phyloP scores from a whole-genome alignment of 208 protist genomes.

The Wallacemonas sp. region DNA sequence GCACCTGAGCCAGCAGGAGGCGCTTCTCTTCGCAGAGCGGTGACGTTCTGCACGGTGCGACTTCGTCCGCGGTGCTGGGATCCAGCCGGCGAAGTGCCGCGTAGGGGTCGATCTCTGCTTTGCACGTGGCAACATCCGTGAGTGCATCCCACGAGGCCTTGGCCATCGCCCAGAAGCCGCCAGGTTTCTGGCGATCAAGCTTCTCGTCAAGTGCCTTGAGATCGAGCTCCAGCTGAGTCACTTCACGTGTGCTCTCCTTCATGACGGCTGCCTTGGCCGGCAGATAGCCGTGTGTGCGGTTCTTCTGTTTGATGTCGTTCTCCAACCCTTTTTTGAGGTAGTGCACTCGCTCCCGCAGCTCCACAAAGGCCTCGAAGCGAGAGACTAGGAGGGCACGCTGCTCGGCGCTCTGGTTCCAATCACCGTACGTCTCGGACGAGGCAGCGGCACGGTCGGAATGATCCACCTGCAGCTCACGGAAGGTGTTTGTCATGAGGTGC shows the following conservation, averaged over 20 bases:
- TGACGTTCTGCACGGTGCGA: slow-evolving; percentile 48
- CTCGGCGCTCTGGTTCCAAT: slow-evolving; percentile 15
- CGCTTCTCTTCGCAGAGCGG: slow-evolving; percentile 59
- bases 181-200: slow-evolving; percentile 20
- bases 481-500: slow-evolving; percentile 15
- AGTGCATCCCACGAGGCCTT: slow-evolving; percentile 35
- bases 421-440: not conserved
- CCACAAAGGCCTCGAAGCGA: slow-evolving; percentile 19
- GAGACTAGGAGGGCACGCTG: slow-evolving; percentile 1
- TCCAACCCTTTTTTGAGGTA: slow-evolving; percentile 10
- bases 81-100: slow-evolving; percentile 24
- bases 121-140: slow-evolving; percentile 50
- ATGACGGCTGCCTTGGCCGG: not conserved
- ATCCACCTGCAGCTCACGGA: slow-evolving; percentile 17
- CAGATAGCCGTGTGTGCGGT: slow-evolving; percentile 55
- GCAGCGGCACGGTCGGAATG: slow-evolving; percentile 5
- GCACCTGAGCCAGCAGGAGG: slow-evolving; percentile 44
- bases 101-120: slow-evolving; percentile 52
- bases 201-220: slow-evolving; percentile 35
- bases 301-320: slow-evolving; percentile 66
- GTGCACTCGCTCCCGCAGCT: slow-evolving; percentile 17
- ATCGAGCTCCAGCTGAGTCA: slow-evolving; percentile 15
- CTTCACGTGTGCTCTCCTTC: slow-evolving; percentile 16
- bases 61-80: slow-evolving; percentile 23
- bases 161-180: slow-evolving; percentile 24